Percentiles rank a stretch among this genome's conserved stretches.
These are phyloP conservation scores for Umbilicaria muhlenbergii DNA, from an alignment of 495 filamentous ascomycete genomes.

Conservation along the genomic window DNA sequence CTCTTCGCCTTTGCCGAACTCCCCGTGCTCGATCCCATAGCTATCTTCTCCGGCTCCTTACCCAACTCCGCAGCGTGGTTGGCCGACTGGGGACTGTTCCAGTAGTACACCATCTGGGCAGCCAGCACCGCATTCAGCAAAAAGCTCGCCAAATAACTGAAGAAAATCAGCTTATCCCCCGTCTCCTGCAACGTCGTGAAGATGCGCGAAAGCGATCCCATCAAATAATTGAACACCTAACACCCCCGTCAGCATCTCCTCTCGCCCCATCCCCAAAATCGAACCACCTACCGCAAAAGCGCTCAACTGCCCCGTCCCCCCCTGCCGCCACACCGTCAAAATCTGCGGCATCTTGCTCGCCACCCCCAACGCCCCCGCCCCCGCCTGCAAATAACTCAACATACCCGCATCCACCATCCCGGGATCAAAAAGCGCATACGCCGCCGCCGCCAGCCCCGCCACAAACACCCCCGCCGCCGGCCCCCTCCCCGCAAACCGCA, in stretches of 20 bases:
- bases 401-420: conserved; percentile 49
- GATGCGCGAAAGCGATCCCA: conserved; percentile 79
- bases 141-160: conserved; percentile 82
- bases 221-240: conserved; percentile 95
- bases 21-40: conserved; percentile 21
- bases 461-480: conserved; percentile 56
- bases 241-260: neutral
- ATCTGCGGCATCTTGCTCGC: conserved; percentile 92
- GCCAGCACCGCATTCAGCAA: conserved; percentile 74
- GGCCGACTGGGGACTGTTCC: conserved; percentile 55
- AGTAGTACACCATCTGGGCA: conserved; percentile 89
- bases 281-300: conserved; percentile 70
- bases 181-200: conserved; percentile 96
- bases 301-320: conserved; percentile 85
- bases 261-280: neutral
- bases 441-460: conserved; percentile 49
- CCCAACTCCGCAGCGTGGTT: conserved; percentile 21
- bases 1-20: conserved; percentile 21
- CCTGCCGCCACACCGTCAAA: conserved; percentile 60
- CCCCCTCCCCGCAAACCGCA: conserved; percentile 55
- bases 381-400: conserved; percentile 67
- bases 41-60: conserved; percentile 23
- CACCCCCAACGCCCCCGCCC: conserved; percentile 65
- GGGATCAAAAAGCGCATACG: conserved; percentile 47
- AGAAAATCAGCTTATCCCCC: conserved; percentile 85